These are phyloP conservation scores for Nematocida ironsii DNA, from an alignment of 371 early-diverging fungal genomes.

Conservation along the genomic window DNA sequence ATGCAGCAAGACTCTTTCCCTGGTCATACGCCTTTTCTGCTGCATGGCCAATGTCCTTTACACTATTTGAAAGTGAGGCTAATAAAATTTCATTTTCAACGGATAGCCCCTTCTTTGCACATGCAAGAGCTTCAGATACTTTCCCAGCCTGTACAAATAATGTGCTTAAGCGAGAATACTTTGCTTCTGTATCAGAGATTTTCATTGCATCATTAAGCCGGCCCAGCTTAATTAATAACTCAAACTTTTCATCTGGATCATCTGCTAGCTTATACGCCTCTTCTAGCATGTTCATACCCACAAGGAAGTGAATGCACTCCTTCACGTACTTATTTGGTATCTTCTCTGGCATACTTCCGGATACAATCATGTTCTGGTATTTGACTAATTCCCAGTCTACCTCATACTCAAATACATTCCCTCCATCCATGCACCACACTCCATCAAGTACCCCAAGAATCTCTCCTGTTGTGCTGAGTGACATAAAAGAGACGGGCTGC, in stretches of 20 bases:
- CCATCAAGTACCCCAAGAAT: constrained; percentile 58
- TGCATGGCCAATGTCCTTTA: constrained; percentile 37
- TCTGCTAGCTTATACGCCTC: constrained; percentile 60
- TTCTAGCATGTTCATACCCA: constrained; percentile 60
- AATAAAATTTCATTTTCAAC: constrained; percentile 55
- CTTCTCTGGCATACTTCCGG: constrained; percentile 27
- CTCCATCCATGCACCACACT: constrained; percentile 51
- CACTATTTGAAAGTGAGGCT: constrained; percentile 52
- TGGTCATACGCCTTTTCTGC: constrained; percentile 44
- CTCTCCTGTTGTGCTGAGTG: constrained; percentile 7
- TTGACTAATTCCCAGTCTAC: constrained; percentile 57
- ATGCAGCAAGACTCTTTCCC: constrained; percentile 59
- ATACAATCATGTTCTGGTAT: constrained; percentile 59
- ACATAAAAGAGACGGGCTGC: neutral
- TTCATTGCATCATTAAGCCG: constrained; percentile 62
- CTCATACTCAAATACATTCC: constrained; percentile 11
- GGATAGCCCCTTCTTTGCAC: constrained; percentile 57
- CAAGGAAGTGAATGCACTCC: constrained; percentile 64
- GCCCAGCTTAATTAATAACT: constrained; percentile 64
- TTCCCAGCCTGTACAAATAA: constrained; percentile 46
- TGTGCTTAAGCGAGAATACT: constrained; percentile 58
- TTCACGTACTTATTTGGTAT: constrained; percentile 33
- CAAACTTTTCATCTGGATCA: constrained; percentile 66
- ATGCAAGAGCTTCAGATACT: constrained; percentile 55
- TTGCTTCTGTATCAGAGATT: constrained; percentile 55